phyloP scores from a whole-genome alignment of 1,284 basidiomycete genomes.

The Cystobasidium sp. region DNA sequence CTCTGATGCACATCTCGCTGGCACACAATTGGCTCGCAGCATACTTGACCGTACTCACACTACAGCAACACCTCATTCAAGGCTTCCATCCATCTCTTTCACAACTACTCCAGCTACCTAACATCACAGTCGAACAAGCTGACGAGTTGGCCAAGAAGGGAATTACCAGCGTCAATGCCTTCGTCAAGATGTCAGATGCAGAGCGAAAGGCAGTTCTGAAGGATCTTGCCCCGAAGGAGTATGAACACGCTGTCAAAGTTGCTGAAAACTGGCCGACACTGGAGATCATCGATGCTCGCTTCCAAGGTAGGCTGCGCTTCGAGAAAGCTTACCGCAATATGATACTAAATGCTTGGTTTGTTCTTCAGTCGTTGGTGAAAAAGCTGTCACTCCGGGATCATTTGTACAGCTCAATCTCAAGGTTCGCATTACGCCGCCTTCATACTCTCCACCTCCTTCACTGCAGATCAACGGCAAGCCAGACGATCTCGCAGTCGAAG shows the following conservation, averaged over 20 bases:
- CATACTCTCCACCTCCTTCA: slow-evolving; percentile 5
- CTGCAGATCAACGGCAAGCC: slow-evolving; percentile 38
- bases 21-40: slow-evolving; percentile 91
- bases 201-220: slow-evolving; percentile 62
- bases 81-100: slow-evolving; percentile 69
- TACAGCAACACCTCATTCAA: slow-evolving; percentile 84
- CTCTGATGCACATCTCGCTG: slow-evolving; percentile 79
- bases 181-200: slow-evolving; percentile 55
- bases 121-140: slow-evolving; percentile 60
- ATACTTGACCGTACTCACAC: slow-evolving; percentile 75
- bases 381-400: slow-evolving; percentile 81
- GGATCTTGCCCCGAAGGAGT: slow-evolving; percentile 61
- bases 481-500: slow-evolving; percentile 56
- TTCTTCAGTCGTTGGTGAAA: slow-evolving; percentile 83
- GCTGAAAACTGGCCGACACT: slow-evolving; percentile 75
- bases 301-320: slow-evolving; percentile 70
- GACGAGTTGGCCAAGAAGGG: slow-evolving; percentile 23
- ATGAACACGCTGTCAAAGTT: slow-evolving; percentile 69
- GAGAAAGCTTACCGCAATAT: background rate
- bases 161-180: slow-evolving; percentile 36
- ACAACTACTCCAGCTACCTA: slow-evolving; percentile 75
- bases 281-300: slow-evolving; percentile 81
- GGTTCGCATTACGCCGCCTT: slow-evolving; percentile 45
- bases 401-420: slow-evolving; percentile 88
- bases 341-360: slow-evolving; percentile 17